Evolutionary conservation across 2,329 filamentous ascomycete genomes (phyloP).

Genomic region (Xylariaceae sp.): DNA sequence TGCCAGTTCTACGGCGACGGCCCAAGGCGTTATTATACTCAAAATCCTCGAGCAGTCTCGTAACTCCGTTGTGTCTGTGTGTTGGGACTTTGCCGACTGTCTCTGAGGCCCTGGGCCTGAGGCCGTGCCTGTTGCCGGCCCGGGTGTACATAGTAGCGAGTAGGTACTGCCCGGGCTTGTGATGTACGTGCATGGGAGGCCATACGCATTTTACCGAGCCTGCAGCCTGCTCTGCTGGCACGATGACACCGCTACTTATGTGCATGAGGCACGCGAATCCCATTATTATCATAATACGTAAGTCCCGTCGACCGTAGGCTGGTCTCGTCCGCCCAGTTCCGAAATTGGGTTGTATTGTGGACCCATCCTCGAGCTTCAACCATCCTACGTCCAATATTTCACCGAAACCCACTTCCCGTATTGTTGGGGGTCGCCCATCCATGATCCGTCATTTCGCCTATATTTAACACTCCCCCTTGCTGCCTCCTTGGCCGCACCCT

Average conservation of each 20-base stretch:
- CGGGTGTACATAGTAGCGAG: too few relatives aligned
- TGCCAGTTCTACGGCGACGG: constrained; percentile 13
- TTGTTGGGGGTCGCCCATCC: constrained; percentile 2
- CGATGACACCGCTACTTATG: constrained; percentile 11
- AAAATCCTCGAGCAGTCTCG: not conserved
- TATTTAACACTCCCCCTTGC: constrained; percentile 2
- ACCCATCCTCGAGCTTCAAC: constrained; percentile 10
- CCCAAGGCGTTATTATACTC: too few relatives aligned
- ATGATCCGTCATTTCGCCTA: too few relatives aligned
- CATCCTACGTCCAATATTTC: constrained; percentile 18
- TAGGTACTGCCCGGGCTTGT: constrained; percentile 6
- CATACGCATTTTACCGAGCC: constrained; percentile 24
- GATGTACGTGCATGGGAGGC: constrained; percentile 20
- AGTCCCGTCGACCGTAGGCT: constrained; percentile 2
- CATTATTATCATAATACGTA: not conserved
- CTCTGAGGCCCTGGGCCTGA: constrained; percentile 1
- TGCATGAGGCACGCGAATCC: not conserved
- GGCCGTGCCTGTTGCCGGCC: too few relatives aligned
- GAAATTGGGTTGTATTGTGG: constrained; percentile 17
- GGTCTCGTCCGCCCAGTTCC: not conserved
- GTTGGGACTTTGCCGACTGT: not conserved
- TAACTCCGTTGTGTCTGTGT: constrained; percentile 2
- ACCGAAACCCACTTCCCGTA: constrained; percentile 21
- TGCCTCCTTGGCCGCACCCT: not conserved
- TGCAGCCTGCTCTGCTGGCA: constrained; percentile 22